These are phyloP conservation scores for Ailanthus altissimus DNA, from an alignment of 345 rosid species.

Conservation along the genomic window DNA sequence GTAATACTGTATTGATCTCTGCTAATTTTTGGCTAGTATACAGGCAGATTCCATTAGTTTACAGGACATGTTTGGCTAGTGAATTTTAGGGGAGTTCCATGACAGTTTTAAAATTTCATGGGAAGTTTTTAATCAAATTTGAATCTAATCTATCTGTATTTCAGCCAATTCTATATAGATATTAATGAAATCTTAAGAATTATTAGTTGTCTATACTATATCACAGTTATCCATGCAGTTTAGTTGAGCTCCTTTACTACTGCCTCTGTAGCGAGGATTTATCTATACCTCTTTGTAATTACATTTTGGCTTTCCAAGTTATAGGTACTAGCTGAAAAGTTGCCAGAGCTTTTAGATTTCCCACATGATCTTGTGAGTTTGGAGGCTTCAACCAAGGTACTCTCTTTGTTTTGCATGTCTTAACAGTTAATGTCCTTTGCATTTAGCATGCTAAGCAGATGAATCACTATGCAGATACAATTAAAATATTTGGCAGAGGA, in stretches of 20 bases:
- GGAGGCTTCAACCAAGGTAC: slow-evolving; percentile 77
- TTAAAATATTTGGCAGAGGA: slow-evolving; percentile 82
- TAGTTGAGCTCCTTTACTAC: neutral
- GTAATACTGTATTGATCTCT: neutral
- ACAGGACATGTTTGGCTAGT: neutral
- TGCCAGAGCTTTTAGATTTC: slow-evolving; percentile 70
- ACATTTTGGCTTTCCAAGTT: slow-evolving; percentile 17
- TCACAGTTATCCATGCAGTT: neutral
- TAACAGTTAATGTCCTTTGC: slow-evolving; percentile 3
- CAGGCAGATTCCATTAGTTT: neutral
- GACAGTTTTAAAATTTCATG: neutral
- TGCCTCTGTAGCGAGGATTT: neutral
- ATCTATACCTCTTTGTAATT: neutral
- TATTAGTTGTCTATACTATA: neutral
- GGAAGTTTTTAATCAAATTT: neutral
- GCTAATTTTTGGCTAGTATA: neutral
- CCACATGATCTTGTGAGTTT: slow-evolving; percentile 64
- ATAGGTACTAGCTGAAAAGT: slow-evolving; percentile 74
- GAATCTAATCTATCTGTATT: neutral
- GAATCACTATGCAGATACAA: slow-evolving; percentile 53
- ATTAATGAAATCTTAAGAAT: neutral
- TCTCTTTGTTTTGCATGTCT: neutral
- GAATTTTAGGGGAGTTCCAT: neutral
- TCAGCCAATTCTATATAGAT: neutral
- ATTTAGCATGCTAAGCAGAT: slow-evolving; percentile 8